A percentile compares a stretch with the other conserved stretches of the same genome.
phyloP scores from a whole-genome alignment of 306 rosid species.

The Acmispon strigosus region DNA sequence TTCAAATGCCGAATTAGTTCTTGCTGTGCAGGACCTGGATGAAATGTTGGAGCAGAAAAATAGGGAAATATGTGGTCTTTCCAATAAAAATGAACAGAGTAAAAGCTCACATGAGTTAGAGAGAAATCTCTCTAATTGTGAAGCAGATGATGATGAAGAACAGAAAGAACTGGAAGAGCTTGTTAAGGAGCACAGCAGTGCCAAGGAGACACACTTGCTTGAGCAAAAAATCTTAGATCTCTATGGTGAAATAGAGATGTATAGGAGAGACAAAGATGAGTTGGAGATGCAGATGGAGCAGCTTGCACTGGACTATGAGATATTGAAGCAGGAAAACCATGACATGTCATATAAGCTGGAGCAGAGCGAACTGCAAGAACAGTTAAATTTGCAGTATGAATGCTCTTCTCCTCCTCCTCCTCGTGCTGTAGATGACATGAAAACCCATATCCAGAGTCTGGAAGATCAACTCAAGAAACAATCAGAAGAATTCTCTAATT shows the following conservation, averaged over 20 bases:
- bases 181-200: conserved; percentile 50
- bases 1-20: conserved; percentile 72
- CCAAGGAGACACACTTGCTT: conserved; percentile 51
- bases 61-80: conserved; percentile 28
- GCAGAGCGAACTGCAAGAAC: conserved; percentile 87
- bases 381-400: conserved; percentile 76
- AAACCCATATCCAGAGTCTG: conserved; percentile 50
- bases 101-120: conserved; percentile 32
- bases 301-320: conserved; percentile 97
- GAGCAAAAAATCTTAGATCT: conserved; percentile 74
- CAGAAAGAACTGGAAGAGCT: conserved; percentile 78
- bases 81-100: conserved; percentile 25
- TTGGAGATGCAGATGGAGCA: conserved; percentile 98
- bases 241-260: conserved; percentile 74
- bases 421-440: conserved; percentile 35
- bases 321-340: conserved; percentile 97
- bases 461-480: conserved; percentile 58
- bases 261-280: conserved; percentile 85
- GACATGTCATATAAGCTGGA: conserved; percentile 73
- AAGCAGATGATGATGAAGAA: conserved; percentile 60
- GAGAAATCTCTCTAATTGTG: conserved; percentile 34
- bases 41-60: conserved; percentile 73
- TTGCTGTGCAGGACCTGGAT: conserved; percentile 75
- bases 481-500: conserved; percentile 56
- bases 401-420: conserved; percentile 51